phyloP scores from a whole-genome alignment of 345 rosid species.

The Crucihimalaya himalaica region DNA sequence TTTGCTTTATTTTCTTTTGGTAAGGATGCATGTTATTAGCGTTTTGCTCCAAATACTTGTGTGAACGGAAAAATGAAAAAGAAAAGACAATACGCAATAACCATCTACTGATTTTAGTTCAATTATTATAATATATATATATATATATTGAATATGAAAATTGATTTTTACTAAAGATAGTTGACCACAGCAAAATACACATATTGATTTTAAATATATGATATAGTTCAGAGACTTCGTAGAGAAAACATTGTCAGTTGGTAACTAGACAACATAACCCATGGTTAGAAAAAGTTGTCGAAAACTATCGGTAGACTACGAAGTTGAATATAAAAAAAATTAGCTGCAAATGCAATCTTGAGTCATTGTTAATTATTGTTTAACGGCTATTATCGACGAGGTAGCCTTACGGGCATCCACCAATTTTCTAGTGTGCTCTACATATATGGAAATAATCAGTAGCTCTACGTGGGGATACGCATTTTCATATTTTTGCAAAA shows the following conservation, averaged over 20 bases:
- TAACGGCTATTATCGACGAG: neutral
- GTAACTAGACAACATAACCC: neutral
- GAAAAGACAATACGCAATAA: neutral
- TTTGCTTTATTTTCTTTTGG: neutral
- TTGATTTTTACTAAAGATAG: neutral
- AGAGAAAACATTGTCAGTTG: neutral
- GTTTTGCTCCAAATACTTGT: neutral
- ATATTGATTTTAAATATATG: neutral
- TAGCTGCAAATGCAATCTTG: neutral
- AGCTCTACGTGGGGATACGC: too few species aligned
- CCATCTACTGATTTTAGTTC: neutral
- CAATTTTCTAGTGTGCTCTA: neutral
- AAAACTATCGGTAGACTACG: neutral
- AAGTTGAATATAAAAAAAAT: neutral
- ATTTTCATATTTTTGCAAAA: too few species aligned
- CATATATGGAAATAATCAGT: neutral
- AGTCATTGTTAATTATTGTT: slow-evolving; percentile 8
- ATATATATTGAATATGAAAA: neutral
- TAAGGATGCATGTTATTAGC: neutral
- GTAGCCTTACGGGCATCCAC: slow-evolving; percentile 1
- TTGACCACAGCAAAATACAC: neutral
- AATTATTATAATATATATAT: too few species aligned
- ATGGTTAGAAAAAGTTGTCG: neutral
- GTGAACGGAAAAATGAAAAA: neutral
- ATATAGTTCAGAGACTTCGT: neutral